Evolutionary conservation across 2,329 filamentous ascomycete genomes (phyloP), one percentile per base, ranked within the genome.

Genomic region (Seiridium unicorne): DNA sequence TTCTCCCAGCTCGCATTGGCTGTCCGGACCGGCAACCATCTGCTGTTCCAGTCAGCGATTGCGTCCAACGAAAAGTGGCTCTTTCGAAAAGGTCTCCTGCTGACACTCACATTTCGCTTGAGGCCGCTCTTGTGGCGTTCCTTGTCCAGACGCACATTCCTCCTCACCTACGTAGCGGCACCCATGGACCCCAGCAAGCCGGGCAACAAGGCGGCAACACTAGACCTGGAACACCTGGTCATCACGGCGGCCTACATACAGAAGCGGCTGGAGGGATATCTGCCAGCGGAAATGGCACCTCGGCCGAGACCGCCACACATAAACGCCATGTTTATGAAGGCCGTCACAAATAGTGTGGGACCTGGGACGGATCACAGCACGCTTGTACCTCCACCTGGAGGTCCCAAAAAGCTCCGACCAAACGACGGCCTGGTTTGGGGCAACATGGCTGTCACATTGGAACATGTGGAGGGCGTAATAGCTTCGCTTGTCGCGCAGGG

Each of bases 41-140:
- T 88, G 48, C 78, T 81, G 4, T 96, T 96, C 74, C 88, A 92
- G 62, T 77, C 84, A 13, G 84, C 92, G 49, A 80, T 96, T 6
- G 83, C 84, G 8, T 71, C 77, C 13, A 80, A 89, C 66, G 85
- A 88, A 58, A 75, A 83, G 51, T 97, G 91, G 89, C 89, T 97
- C 61, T 85, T 92, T 35, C 82, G 84, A 44, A 90, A 88, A 70
- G 89, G 91, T 1, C 82, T 97, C 34, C 83, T 96, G 31, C 81
- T 96, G 5, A 87, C 89, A 11, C 79, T 97, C 9, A 83, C 87
- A 3, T 91, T 91, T 69, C 86, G 92, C 57, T 89, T 93, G 60
- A 90, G 95, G 59, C 86, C 92, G 1, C 80, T 96, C 2, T 85
- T 96, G 10, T 97, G 92, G 92, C 87, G 94, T 11, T 90, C 90